Conservation (phyloP, 176 grass and related monocot species). For the Oryza meridionalis region DNA sequence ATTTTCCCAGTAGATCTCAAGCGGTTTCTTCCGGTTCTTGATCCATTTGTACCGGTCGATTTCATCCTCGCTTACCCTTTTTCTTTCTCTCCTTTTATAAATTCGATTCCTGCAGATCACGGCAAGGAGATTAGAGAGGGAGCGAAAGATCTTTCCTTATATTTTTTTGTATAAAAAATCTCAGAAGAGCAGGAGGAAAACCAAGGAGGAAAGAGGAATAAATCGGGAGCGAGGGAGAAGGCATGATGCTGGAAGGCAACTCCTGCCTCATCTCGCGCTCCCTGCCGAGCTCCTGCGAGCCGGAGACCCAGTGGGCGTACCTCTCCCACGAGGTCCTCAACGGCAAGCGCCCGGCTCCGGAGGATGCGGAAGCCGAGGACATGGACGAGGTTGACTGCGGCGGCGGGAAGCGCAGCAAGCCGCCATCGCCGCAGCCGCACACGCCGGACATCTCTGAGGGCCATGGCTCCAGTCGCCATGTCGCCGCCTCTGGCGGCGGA, state of each 20-base stretch:
- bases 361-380: slow-evolving; percentile 46
- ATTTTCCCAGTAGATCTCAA: slow-evolving; percentile 35
- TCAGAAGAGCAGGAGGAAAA: slow-evolving; percentile 35
- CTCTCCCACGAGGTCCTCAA: slow-evolving; percentile 45
- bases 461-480: slow-evolving; percentile 29
- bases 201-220: slow-evolving; percentile 3
- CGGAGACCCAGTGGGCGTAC: slow-evolving; percentile 61
- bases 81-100: background rate
- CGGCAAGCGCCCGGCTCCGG: slow-evolving; percentile 61
- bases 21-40: slow-evolving; percentile 10
- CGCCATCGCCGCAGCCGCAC: slow-evolving; percentile 71
- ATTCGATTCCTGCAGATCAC: slow-evolving; percentile 44
- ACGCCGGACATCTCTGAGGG: slow-evolving; percentile 75
- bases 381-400: slow-evolving; percentile 37
- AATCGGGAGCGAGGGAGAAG: slow-evolving; percentile 13
- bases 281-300: slow-evolving; percentile 59
- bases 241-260: slow-evolving; percentile 83
- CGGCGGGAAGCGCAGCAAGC: slow-evolving; percentile 70
- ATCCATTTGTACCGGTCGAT: slow-evolving; percentile 40
- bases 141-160: slow-evolving; percentile 1
- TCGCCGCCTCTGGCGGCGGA: slow-evolving; percentile 11
- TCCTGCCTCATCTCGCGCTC: slow-evolving; percentile 59
- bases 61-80: slow-evolving; percentile 6
- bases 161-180: slow-evolving; percentile 32
- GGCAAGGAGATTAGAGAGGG: slow-evolving; percentile 25